Conservation (phyloP, 495 filamentous ascomycete species). For the Tuber magnatum region DNA sequence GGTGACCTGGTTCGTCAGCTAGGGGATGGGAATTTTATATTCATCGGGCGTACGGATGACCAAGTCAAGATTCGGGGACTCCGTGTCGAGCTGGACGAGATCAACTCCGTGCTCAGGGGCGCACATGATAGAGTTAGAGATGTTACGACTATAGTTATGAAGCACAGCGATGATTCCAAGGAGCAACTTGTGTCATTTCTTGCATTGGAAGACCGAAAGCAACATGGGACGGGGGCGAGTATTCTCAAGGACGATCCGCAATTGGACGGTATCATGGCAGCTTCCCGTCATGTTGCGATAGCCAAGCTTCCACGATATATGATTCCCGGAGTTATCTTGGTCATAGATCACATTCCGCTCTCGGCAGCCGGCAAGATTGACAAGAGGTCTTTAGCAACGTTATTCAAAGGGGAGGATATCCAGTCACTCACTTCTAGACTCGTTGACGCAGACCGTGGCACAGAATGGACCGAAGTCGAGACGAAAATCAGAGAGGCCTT, state of each 20-base stretch:
- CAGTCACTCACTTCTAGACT: slow-evolving; percentile 16
- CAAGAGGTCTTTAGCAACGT: slow-evolving; percentile 38
- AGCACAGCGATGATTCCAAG: slow-evolving; percentile 53
- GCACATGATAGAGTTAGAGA: slow-evolving; percentile 45
- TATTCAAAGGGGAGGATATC: slow-evolving; percentile 39
- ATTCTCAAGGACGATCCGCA: slow-evolving; percentile 32
- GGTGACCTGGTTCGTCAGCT: slow-evolving; percentile 50
- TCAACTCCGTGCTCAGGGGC: slow-evolving; percentile 48
- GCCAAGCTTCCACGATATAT: slow-evolving; percentile 41
- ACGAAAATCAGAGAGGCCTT: slow-evolving; percentile 51
- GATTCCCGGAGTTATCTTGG: slow-evolving; percentile 39
- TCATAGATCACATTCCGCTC: slow-evolving; percentile 40
- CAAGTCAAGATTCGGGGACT: slow-evolving; percentile 51
- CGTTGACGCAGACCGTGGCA: slow-evolving; percentile 16
- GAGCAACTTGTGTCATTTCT: slow-evolving; percentile 65
- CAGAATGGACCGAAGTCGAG: slow-evolving; percentile 50
- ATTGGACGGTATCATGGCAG: slow-evolving; percentile 14
- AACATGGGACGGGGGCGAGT: slow-evolving; percentile 34
- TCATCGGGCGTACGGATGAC: slow-evolving; percentile 48
- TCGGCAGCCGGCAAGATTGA: slow-evolving; percentile 44
- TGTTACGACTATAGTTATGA: slow-evolving; percentile 58
- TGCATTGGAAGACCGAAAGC: slow-evolving; percentile 37
- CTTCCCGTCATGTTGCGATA: slow-evolving; percentile 18
- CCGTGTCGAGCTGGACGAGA: slow-evolving; percentile 49
- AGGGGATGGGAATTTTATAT: slow-evolving; percentile 45